Evolutionary conservation across 164 flowering plant genomes (phyloP), one percentile per base, ranked within the genome.

Genomic region (Piper betle): DNA sequence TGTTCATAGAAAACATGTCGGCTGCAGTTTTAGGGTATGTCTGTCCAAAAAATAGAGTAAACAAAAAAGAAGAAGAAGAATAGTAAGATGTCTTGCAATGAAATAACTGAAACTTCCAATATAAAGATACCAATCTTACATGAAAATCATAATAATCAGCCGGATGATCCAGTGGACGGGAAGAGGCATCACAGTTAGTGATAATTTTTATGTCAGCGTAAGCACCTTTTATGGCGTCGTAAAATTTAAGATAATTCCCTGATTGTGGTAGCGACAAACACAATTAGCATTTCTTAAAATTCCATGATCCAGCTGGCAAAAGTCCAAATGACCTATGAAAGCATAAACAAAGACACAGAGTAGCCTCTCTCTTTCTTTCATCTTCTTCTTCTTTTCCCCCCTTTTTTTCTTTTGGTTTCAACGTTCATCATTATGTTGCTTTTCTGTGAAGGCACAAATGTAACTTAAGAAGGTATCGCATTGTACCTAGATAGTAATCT

Each of bases 131-230:
- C 37, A 25, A 25, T 25, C 69, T 75, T 84, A 93, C 97, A 80
- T 94, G 99, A 67, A 62, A 88, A 74, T 94, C 99, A 75, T 94
- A 94, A 17, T 78, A 46, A 81, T 94, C 89, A 33, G 99, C 95
- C 4, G 97, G 95, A 74, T 94, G 97, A 69, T 88, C 86, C 82
- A 94, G 74, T 56, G 68, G 68, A 53, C 11, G 54, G 33, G 84
- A 72, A 61, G 97, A 85, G 5, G 79, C 99, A 73, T 94, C 97
- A 71, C 99, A 90, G 61, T 90, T 94, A 52, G 99, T 74, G 63
- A 94, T 94, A 25, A 85, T 74, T 73, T 81, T 66, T 66, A 90
- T 86, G 68, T 86, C 95, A 20, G 99, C 95, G 67, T 90, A 88
- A 43, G 79, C 82, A 48, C 57, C 48, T 71, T 71, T 86, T 66